Evolutionary conservation across 164 flowering plant species (phyloP).

Genomic region (Protea cynaroides): DNA sequence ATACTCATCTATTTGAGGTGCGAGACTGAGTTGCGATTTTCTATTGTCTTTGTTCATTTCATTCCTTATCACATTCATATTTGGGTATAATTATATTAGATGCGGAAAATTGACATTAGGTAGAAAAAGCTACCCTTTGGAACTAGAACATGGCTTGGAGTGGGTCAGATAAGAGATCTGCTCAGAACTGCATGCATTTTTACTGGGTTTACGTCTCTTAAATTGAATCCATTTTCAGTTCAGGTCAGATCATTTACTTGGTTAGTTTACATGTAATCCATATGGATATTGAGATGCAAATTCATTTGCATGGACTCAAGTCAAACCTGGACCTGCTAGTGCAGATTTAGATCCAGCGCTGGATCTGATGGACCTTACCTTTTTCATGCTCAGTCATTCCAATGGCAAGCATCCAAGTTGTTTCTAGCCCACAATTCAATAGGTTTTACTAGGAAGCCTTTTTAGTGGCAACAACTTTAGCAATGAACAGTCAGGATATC

Average conservation of each 20-base stretch:
- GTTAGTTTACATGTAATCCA: no score
- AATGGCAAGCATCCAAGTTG: background rate
- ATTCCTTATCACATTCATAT: background rate
- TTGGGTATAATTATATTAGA: background rate
- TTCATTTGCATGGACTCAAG: no score
- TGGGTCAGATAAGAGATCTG: no score
- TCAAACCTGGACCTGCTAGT: no score
- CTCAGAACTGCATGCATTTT: no score
- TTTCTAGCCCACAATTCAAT: background rate
- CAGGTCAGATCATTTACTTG: no score
- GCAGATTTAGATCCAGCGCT: no score
- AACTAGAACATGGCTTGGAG: no score
- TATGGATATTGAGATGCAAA: no score
- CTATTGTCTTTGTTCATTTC: background rate
- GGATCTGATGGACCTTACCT: no score
- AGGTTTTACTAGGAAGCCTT: background rate
- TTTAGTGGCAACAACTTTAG: background rate
- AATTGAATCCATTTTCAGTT: no score
- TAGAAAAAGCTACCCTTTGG: background rate
- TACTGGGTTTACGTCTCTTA: no score
- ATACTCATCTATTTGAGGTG: slow-evolving; percentile 84
- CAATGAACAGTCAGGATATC: background rate
- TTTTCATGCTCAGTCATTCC: background rate
- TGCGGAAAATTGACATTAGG: background rate
- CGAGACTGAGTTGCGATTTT: background rate